Conservation (phyloP, 139 green algal species). For the Axilococcus clingmanii region DNA sequence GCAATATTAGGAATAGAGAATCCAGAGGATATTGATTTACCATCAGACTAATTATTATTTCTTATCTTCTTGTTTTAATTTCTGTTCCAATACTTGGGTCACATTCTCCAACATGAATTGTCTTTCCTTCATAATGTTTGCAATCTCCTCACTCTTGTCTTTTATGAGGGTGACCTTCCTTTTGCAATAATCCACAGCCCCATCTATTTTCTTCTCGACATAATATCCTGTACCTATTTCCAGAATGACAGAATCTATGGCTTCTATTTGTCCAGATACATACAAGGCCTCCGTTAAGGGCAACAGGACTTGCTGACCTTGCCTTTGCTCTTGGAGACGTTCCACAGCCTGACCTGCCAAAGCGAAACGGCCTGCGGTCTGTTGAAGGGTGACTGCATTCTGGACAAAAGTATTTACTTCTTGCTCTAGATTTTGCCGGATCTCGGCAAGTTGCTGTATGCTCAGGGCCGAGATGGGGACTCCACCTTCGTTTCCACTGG, state of each 20-base stretch:
- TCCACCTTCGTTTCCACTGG: no score
- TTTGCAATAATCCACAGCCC: constrained; percentile 60
- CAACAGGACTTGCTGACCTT: constrained; percentile 72
- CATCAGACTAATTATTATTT: constrained; percentile 6
- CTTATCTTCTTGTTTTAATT: not conserved
- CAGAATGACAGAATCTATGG: constrained; percentile 68
- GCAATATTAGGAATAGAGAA: constrained; percentile 22
- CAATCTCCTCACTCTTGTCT: constrained; percentile 47
- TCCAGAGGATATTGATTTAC: constrained; percentile 59
- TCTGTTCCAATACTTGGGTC: not conserved
- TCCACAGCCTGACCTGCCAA: constrained; percentile 36
- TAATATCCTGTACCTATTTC: constrained; percentile 90
- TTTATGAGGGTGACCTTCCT: constrained; percentile 54
- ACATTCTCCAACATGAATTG: not conserved
- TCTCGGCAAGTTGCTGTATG: constrained; percentile 6
- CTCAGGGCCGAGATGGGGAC: constrained; percentile 13
- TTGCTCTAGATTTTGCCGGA: constrained; percentile 31
- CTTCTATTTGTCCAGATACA: constrained; percentile 59
- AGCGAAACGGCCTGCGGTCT: constrained; percentile 38
- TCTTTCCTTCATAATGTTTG: constrained; percentile 16
- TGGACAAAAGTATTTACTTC: constrained; percentile 34
- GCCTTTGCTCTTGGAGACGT: constrained; percentile 34
- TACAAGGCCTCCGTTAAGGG: constrained; percentile 85
- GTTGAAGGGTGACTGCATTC: constrained; percentile 32
- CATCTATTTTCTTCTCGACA: constrained; percentile 58